Evolutionary conservation across 805 yeast species (phyloP).

Genomic region (Suhomyces xylopsoci): DNA sequence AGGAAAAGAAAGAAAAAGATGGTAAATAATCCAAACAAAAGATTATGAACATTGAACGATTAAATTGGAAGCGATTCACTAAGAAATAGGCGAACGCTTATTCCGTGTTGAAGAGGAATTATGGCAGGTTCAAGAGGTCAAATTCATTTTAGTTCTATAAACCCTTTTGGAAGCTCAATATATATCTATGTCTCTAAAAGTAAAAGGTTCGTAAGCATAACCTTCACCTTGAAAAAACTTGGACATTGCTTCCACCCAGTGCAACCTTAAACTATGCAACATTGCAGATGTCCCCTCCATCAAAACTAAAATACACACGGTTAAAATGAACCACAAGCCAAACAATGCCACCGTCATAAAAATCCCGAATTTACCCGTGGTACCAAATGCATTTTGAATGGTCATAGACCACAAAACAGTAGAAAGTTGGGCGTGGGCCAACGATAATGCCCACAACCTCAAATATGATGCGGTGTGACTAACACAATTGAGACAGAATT

Average conservation of each 20-base stretch:
- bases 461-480: constrained; percentile 98
- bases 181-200: constrained; percentile 39
- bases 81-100: background rate
- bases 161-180: background rate
- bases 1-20: background rate
- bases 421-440: constrained; percentile 95
- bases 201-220: constrained; percentile 82
- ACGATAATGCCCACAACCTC: constrained; percentile 94
- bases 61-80: background rate
- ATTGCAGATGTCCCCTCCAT: constrained; percentile 99
- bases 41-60: background rate
- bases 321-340: constrained; percentile 91
- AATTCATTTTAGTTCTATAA: background rate
- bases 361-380: constrained; percentile 64
- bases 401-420: constrained; percentile 98
- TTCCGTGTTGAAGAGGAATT: background rate
- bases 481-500: constrained; percentile 93
- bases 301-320: constrained; percentile 84
- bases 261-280: constrained; percentile 97
- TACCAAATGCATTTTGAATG: constrained; percentile 68
- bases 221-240: constrained; percentile 98
- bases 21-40: background rate
- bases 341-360: constrained; percentile 74
- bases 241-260: constrained; percentile 99
- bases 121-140: background rate